These are phyloP conservation scores for Glomus cerebriforme DNA, from an alignment of 192 early-diverging fungal species.

Conservation along the genomic window DNA sequence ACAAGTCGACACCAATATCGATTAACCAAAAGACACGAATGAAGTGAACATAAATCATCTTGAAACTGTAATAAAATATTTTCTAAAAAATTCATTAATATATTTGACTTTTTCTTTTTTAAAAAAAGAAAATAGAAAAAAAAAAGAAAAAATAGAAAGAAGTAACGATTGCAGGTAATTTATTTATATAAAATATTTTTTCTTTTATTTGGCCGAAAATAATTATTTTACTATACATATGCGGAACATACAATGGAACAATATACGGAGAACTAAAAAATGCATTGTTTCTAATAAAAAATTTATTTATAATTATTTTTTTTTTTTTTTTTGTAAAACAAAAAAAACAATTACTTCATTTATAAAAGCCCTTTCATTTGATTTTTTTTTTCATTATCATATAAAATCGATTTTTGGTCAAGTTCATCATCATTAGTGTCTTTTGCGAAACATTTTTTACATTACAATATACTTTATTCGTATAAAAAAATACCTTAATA, in stretches of 20 bases:
- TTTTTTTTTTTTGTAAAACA: no score
- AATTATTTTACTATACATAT: neutral
- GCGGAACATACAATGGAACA: neutral
- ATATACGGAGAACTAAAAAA: neutral
- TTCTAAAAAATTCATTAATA: neutral
- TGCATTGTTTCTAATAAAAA: neutral
- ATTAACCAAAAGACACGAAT: constrained; percentile 2
- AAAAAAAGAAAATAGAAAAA: neutral
- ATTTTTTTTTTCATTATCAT: neutral
- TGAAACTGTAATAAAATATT: neutral
- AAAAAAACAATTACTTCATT: neutral
- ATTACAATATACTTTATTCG: neutral
- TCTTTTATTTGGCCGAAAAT: neutral
- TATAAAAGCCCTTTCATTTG: neutral
- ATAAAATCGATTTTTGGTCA: neutral
- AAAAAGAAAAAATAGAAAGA: neutral
- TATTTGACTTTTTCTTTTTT: no score
- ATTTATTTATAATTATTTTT: neutral
- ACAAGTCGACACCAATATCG: neutral
- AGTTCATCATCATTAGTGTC: neutral
- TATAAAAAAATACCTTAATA: neutral
- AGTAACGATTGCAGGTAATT: neutral
- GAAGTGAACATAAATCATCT: neutral
- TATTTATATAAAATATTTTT: neutral
- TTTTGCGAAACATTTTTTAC: neutral